A percentile compares a stretch with the other conserved stretches of the same genome.
Evolutionary conservation across 2,329 filamentous ascomycete species (phyloP).

Genomic region (Cladophialophora exuberans): DNA sequence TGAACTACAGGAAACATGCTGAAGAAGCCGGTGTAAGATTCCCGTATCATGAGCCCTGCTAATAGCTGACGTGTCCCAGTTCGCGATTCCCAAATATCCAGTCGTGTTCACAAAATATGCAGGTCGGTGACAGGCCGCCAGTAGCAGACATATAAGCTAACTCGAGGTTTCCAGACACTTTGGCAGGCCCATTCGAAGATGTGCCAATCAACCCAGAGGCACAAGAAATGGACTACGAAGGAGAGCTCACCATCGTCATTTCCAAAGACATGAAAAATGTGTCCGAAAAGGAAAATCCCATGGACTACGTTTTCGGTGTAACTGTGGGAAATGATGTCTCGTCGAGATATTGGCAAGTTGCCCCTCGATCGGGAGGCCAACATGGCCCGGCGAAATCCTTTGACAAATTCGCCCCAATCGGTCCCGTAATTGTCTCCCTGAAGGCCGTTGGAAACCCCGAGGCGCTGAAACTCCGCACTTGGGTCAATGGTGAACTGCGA

Average conservation of each 20-base stretch:
- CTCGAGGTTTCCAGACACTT: conserved; percentile 20
- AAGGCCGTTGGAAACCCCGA: conserved; percentile 37
- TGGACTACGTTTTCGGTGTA: conserved; percentile 46
- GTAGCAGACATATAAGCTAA: neutral
- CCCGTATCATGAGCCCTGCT: neutral
- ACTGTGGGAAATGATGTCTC: conserved; percentile 47
- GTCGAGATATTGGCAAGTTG: conserved; percentile 40
- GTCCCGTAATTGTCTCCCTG: conserved; percentile 51
- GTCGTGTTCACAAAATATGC: conserved; percentile 45
- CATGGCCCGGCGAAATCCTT: conserved; percentile 49
- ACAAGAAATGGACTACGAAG: conserved; percentile 35
- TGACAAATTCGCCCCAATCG: conserved; percentile 59
- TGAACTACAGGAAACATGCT: conserved; percentile 31
- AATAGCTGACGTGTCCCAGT: neutral
- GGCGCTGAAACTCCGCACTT: conserved; percentile 35
- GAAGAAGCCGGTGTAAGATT: conserved; percentile 28
- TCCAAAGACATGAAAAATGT: conserved; percentile 58
- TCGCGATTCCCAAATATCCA: conserved; percentile 42
- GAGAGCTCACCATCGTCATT: conserved; percentile 50
- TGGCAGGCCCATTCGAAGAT: conserved; percentile 37
- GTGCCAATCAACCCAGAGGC: conserved; percentile 45
- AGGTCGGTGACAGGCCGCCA: neutral
- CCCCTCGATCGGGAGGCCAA: conserved; percentile 13
- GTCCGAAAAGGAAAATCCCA: conserved; percentile 40
- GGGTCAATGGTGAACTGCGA: conserved; percentile 42